phyloP scores from a whole-genome alignment of 495 filamentous ascomycete genomes.

The Penicillium argentinense region DNA sequence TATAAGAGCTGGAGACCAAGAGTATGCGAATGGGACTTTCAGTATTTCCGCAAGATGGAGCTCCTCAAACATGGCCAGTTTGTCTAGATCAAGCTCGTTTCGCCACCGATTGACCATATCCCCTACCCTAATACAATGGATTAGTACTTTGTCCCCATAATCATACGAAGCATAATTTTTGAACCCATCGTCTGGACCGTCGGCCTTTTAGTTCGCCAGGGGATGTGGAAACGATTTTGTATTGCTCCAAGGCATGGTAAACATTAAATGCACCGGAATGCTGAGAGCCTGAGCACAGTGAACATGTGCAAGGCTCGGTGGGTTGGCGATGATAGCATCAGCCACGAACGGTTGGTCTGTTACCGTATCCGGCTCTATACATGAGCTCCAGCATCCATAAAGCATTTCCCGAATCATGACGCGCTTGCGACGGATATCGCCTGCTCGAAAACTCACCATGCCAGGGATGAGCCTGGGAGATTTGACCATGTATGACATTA shows the following conservation, averaged over 20 bases:
- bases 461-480: constrained; percentile 54
- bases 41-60: constrained; percentile 38
- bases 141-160: no score
- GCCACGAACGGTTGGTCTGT: constrained; percentile 55
- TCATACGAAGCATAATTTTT: no score
- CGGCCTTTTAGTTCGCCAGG: constrained; percentile 53
- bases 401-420: constrained; percentile 57
- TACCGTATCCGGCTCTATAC: constrained; percentile 50
- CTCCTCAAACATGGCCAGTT: constrained; percentile 38
- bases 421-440: constrained; percentile 45
- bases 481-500: constrained; percentile 64
- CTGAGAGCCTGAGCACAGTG: constrained; percentile 61
- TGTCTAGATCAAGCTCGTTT: constrained; percentile 50
- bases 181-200: no score
- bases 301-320: constrained; percentile 64
- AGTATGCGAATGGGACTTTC: constrained; percentile 62
- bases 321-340: constrained; percentile 67
- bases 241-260: constrained; percentile 61
- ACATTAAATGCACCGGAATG: constrained; percentile 65
- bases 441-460: constrained; percentile 41
- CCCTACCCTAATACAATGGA: constrained; percentile 47
- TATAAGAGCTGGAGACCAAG: constrained; percentile 62
- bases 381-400: constrained; percentile 63
- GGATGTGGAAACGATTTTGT: constrained; percentile 58
- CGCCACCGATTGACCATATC: constrained; percentile 60